A percentile compares a stretch with the other conserved stretches of the same genome.
Conservation (phyloP, 805 yeast genomes). For the Myxozyma kluyveri region DNA sequence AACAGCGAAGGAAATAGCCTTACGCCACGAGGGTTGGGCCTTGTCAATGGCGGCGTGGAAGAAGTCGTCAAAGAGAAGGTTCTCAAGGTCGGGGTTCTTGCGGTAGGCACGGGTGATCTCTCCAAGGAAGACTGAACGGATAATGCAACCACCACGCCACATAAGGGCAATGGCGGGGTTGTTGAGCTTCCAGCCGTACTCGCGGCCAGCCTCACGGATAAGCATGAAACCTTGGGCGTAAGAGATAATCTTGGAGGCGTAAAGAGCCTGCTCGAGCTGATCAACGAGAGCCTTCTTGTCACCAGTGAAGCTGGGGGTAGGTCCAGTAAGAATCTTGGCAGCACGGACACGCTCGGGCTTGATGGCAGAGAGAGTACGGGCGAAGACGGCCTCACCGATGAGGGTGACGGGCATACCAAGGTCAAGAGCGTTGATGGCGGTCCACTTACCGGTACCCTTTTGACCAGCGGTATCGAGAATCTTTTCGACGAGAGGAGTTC, state of each 20-base stretch:
- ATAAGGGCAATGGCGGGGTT: conserved; percentile 97
- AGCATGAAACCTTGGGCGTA: conserved; percentile 99
- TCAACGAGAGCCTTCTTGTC: conserved; percentile 84
- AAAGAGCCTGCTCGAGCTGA: conserved; percentile 94
- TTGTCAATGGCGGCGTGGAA: conserved; percentile 85
- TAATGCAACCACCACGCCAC: conserved; percentile 99
- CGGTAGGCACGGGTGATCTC: conserved; percentile 97
- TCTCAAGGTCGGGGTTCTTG: conserved; percentile 87
- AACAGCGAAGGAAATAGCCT: conserved; percentile 72
- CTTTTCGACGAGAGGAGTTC: conserved; percentile 92
- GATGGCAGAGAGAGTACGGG: conserved; percentile 83
- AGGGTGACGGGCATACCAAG: conserved; percentile 97
- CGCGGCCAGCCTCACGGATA: conserved; percentile 96
- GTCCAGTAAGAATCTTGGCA: conserved; percentile 75
- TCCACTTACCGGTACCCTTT: conserved; percentile 99
- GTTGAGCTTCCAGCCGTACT: conserved; percentile 95
- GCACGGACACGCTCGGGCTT: conserved; percentile 90
- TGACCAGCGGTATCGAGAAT: conserved; percentile 96
- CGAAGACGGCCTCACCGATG: conserved; percentile 97
- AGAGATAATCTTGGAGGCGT: conserved; percentile 97
- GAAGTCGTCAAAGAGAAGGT: conserved; percentile 93
- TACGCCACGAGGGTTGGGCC: conserved; percentile 97
- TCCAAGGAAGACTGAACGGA: conserved; percentile 96
- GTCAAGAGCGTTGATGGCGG: conserved; percentile 96
- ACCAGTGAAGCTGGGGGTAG: conserved; percentile 64